A percentile compares a stretch with the other conserved stretches of the same genome.
Evolutionary conservation across 169 alveolate species (phyloP).

Genomic region (Babesia bovis): DNA sequence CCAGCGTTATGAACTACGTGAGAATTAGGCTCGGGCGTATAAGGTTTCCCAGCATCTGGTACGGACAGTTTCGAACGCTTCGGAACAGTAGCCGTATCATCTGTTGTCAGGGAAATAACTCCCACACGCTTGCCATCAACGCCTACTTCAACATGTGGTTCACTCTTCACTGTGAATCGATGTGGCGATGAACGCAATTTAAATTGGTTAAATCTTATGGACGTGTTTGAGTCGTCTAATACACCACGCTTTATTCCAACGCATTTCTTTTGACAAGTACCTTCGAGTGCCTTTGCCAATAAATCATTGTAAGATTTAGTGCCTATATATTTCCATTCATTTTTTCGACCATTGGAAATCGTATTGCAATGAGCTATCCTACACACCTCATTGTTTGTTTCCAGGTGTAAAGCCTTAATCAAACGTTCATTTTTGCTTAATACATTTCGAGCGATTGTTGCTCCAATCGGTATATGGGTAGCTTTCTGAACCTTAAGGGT

Average conservation of each 20-base stretch:
- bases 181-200: neutral
- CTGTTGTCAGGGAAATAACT: neutral
- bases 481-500: neutral
- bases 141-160: neutral
- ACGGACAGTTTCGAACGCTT: neutral
- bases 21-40: neutral
- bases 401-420: neutral
- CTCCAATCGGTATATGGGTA: conserved; percentile 2
- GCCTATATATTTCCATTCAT: conserved; percentile 12
- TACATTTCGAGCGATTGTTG: conserved; percentile 5
- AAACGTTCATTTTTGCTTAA: conserved; percentile 10
- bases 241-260: no score
- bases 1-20: neutral
- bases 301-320: conserved; percentile 1
- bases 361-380: neutral
- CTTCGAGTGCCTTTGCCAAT: conserved; percentile 15
- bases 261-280: neutral
- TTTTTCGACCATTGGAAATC: neutral
- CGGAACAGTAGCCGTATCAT: neutral
- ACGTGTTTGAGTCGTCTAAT: neutral
- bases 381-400: neutral
- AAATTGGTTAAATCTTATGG: neutral
- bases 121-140: conserved; percentile 2
- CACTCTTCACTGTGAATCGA: neutral
- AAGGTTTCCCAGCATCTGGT: neutral